These are phyloP conservation scores for Kickxella alabastrina DNA, from an alignment of 192 early-diverging fungal species.

Conservation along the genomic window DNA sequence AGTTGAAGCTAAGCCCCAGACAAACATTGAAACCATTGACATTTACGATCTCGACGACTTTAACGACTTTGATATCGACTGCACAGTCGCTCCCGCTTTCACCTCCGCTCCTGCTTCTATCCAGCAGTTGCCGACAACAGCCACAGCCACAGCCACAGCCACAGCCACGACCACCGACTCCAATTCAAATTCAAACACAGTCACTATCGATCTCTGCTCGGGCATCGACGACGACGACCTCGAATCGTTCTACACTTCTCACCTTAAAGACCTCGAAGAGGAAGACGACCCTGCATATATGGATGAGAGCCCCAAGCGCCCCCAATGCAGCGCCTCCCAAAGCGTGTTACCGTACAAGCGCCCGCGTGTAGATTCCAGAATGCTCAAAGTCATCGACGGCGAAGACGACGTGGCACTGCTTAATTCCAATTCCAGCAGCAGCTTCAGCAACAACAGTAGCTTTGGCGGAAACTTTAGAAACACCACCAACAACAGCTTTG, in stretches of 20 bases:
- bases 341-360: too few relatives aligned
- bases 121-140: too few relatives aligned
- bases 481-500: too few relatives aligned
- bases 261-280: constrained; percentile 15
- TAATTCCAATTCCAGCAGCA: too few relatives aligned
- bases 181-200: neutral
- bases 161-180: too few relatives aligned
- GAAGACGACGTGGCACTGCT: too few relatives aligned
- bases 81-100: neutral
- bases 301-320: neutral
- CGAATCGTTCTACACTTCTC: constrained; percentile 17
- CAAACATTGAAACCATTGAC: constrained; percentile 11
- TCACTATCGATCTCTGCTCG: constrained; percentile 19
- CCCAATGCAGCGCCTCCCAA: too few relatives aligned
- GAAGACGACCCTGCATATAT: neutral
- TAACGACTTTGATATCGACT: constrained; percentile 4
- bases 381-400: too few relatives aligned
- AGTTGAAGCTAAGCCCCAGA: too few relatives aligned
- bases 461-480: too few relatives aligned
- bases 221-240: constrained; percentile 11
- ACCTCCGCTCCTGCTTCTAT: neutral
- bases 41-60: constrained; percentile 30
- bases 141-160: neutral
- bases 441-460: too few relatives aligned
- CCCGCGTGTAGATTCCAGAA: neutral